These are phyloP conservation scores for Pleoardoris graminearum DNA, from an alignment of 2,329 filamentous ascomycete species.

Conservation along the genomic window DNA sequence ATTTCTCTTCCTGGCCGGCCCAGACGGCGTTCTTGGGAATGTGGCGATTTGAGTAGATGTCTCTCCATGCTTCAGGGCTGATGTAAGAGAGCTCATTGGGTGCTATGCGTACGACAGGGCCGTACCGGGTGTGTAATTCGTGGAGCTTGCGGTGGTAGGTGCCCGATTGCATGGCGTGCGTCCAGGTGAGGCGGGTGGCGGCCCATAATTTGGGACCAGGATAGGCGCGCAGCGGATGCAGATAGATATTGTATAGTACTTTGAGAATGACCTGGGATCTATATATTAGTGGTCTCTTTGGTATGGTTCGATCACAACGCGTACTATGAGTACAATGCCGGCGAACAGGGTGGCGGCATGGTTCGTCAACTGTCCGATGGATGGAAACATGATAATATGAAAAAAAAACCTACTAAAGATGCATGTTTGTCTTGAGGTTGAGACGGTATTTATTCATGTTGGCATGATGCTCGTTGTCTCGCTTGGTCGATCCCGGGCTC, in stretches of 20 bases:
- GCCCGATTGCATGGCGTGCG: slow-evolving; percentile 27
- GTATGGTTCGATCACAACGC: not conserved
- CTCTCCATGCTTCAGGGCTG: slow-evolving; percentile 46
- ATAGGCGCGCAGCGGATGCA: slow-evolving; percentile 21
- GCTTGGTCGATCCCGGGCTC: not conserved
- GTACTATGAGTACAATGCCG: not conserved
- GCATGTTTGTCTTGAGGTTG: not conserved
- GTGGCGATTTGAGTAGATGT: slow-evolving; percentile 43
- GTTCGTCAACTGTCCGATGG: not conserved
- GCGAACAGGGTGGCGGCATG: not conserved
- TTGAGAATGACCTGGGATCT: not conserved
- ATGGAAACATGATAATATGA: not conserved
- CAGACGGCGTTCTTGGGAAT: slow-evolving; percentile 18
- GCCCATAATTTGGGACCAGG: slow-evolving; percentile 21
- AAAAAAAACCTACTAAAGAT: not conserved
- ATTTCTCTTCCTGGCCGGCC: slow-evolving; percentile 5
- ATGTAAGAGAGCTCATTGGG: slow-evolving; percentile 55
- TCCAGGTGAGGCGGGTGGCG: slow-evolving; percentile 42
- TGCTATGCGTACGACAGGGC: slow-evolving; percentile 52
- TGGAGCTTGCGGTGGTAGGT: slow-evolving; percentile 12
- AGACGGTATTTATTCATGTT: not conserved
- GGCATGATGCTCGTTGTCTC: not conserved
- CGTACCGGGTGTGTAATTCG: slow-evolving; percentile 29
- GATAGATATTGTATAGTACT: slow-evolving; percentile 21
- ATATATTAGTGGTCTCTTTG: not conserved